These are phyloP conservation scores for Fraxinus angustifolia DNA, from an alignment of 305 asterid species.

Conservation along the genomic window DNA sequence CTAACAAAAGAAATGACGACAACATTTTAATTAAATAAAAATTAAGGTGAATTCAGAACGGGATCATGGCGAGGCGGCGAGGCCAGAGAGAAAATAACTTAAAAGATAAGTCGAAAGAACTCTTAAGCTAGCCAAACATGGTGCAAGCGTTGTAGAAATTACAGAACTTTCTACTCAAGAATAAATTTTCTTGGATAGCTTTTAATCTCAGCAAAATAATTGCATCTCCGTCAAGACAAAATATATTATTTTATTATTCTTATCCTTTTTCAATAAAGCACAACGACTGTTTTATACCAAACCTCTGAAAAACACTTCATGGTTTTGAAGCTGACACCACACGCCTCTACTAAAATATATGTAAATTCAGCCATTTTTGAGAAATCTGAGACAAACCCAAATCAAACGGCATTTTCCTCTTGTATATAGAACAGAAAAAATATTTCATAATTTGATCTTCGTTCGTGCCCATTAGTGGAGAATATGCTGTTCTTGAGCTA, in stretches of 20 bases:
- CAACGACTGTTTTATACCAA: conserved; percentile 18
- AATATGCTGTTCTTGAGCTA: conserved; percentile 34
- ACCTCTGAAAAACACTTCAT: conserved; percentile 12
- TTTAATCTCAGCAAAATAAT: background rate
- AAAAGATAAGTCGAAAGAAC: background rate
- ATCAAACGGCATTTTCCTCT: conserved; percentile 2
- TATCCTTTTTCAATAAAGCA: conserved; percentile 11
- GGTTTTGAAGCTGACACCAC: conserved; percentile 24
- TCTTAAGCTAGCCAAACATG: background rate
- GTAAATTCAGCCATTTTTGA: background rate
- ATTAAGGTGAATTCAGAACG: too few relatives aligned
- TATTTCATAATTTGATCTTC: conserved; percentile 17
- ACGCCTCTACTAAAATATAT: background rate
- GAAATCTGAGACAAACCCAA: conserved; percentile 29
- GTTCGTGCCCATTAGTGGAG: conserved; percentile 20
- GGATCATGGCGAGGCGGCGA: background rate
- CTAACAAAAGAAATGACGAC: too few relatives aligned
- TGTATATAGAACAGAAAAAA: conserved; percentile 1
- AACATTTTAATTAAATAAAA: too few relatives aligned
- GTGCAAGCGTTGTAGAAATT: background rate
- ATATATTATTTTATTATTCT: conserved; percentile 11
- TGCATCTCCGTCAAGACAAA: conserved; percentile 17
- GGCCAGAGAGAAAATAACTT: background rate
- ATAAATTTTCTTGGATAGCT: background rate
- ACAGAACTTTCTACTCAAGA: background rate